Percentiles rank a stretch among this genome's conserved stretches.
Conservation (phyloP, 345 rosid species). For the rapeseed (Brassica napus) region DNA sequence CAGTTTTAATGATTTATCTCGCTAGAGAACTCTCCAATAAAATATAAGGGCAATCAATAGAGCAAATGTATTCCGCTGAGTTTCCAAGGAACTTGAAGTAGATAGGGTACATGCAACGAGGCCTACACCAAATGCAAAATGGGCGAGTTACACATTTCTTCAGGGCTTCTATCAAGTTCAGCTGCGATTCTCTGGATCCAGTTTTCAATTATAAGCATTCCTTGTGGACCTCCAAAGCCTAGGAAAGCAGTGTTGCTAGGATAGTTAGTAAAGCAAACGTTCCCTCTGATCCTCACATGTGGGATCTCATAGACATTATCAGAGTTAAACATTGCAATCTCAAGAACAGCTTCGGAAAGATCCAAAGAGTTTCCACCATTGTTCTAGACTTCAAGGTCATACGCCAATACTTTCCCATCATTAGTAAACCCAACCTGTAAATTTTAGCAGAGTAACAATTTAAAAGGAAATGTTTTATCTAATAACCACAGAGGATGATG, state of each 20-base stretch:
- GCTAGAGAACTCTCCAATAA: too few relatives aligned
- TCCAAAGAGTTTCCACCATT: slow-evolving; percentile 93
- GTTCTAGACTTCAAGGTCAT: slow-evolving; percentile 85
- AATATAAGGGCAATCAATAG: too few relatives aligned
- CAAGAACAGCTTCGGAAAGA: slow-evolving; percentile 74
- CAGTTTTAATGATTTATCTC: too few relatives aligned
- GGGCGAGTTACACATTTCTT: too few relatives aligned
- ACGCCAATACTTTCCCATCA: slow-evolving; percentile 77
- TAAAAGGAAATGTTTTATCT: neutral
- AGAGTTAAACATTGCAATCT: slow-evolving; percentile 75
- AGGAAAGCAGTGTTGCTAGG: neutral
- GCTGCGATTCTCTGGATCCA: neutral
- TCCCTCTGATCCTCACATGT: neutral
- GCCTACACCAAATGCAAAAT: too few relatives aligned
- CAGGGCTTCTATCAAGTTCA: slow-evolving; percentile 28
- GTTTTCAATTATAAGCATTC: neutral
- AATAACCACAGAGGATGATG: slow-evolving; percentile 20
- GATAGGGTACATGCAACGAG: too few relatives aligned
- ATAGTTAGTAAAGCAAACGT: neutral
- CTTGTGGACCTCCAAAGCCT: neutral
- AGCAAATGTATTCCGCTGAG: too few relatives aligned
- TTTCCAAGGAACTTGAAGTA: too few relatives aligned
- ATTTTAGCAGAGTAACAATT: neutral
- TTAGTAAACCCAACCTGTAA: slow-evolving; percentile 84
- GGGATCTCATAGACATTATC: neutral